Conservation (phyloP, 1,284 basidiomycete genomes). For the Pterulicium gracile region DNA sequence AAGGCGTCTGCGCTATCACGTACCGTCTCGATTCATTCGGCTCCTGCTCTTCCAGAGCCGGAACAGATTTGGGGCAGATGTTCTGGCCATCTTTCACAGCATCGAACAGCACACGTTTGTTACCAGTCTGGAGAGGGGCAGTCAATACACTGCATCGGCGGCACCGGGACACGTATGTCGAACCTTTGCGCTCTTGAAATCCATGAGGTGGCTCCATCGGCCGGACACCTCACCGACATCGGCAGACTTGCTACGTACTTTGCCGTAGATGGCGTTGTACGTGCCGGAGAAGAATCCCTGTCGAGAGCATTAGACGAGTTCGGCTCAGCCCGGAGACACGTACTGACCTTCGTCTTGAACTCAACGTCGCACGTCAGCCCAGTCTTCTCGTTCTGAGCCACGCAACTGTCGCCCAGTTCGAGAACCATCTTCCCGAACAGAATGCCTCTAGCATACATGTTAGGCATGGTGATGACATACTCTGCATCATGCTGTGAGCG, state of each 20-base stretch:
- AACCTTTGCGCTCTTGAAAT: conserved; percentile 69
- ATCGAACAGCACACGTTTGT: conserved; percentile 79
- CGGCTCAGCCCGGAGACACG: neutral
- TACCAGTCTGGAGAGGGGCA: conserved; percentile 35
- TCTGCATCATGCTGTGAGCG: conserved; percentile 28
- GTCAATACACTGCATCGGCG: conserved; percentile 1
- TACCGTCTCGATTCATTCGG: conserved; percentile 81
- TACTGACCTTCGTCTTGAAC: conserved; percentile 88
- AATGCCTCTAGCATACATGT: conserved; percentile 97
- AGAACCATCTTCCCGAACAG: conserved; percentile 97
- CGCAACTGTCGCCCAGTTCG: conserved; percentile 88
- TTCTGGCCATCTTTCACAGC: conserved; percentile 64
- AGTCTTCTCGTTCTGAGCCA: conserved; percentile 75
- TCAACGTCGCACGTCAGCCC: conserved; percentile 79
- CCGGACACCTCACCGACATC: conserved; percentile 85
- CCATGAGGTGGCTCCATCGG: conserved; percentile 89
- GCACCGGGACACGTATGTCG: conserved; percentile 1
- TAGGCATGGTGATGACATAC: conserved; percentile 89
- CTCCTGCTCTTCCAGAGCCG: conserved; percentile 83
- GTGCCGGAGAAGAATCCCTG: conserved; percentile 96
- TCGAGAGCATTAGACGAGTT: conserved; percentile 3
- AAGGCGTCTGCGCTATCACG: conserved; percentile 14
- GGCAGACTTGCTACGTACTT: conserved; percentile 54
- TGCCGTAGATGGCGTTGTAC: conserved; percentile 86
- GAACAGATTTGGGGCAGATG: conserved; percentile 74